Percentiles rank a stretch among this genome's conserved stretches.
Evolutionary conservation across 73 alveolate genomes (phyloP).

Genomic region (Symbiodinium natans): DNA sequence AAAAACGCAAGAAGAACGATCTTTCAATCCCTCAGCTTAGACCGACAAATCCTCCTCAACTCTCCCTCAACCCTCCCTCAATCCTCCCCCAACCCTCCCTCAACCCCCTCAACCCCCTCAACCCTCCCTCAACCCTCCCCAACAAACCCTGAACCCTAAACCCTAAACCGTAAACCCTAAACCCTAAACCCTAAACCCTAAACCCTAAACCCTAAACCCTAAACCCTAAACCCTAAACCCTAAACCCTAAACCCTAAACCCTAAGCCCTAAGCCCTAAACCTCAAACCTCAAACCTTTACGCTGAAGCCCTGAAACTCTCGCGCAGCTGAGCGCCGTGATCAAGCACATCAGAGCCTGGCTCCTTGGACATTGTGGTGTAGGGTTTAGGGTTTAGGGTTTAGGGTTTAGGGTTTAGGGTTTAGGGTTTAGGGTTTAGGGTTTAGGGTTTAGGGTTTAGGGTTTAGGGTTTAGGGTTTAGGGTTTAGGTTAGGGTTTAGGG

Average conservation of each 20-base stretch:
- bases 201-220: not conserved
- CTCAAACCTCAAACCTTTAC: not conserved
- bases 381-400: too few species aligned
- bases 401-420: too few species aligned
- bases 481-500: too few species aligned
- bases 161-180: not conserved
- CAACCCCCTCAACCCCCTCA: too few species aligned
- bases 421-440: too few species aligned
- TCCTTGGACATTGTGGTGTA: not conserved
- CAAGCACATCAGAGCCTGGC: not conserved
- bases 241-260: not conserved
- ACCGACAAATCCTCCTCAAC: too few species aligned
- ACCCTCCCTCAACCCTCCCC: too few species aligned
- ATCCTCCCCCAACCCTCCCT: too few species aligned
- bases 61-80: too few species aligned
- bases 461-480: too few species aligned
- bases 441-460: too few species aligned
- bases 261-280: not conserved
- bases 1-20: too few species aligned
- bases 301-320: not conserved
- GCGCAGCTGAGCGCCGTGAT: not conserved
- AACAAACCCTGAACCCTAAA: not conserved
- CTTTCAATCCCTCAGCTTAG: not conserved
- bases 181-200: not conserved
- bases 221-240: not conserved